A percentile compares a stretch with the other conserved stretches of the same genome.
phyloP scores from a whole-genome alignment of 1,139 yeast genomes.

The Debaryomyces sp. region DNA sequence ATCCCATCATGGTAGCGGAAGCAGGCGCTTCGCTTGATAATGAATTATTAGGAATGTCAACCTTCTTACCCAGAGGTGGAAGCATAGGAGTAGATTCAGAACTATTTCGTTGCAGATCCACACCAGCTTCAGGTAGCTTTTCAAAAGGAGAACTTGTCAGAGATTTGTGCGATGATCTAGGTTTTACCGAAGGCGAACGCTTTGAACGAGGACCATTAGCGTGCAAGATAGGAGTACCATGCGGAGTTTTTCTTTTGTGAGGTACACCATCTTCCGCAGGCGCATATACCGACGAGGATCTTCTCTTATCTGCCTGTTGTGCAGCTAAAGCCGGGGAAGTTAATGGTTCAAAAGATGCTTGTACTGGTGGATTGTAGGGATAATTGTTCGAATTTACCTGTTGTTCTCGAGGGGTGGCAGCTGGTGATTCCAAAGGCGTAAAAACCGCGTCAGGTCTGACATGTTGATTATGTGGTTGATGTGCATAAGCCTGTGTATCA shows the following conservation, averaged over 20 bases:
- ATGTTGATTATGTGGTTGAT: constrained; percentile 27
- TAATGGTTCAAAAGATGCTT: constrained; percentile 47
- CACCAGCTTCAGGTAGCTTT: constrained; percentile 39
- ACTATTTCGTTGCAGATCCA: constrained; percentile 19
- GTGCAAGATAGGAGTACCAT: constrained; percentile 48
- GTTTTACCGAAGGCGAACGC: constrained; percentile 25
- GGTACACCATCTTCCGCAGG: constrained; percentile 26
- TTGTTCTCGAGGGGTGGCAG: constrained; percentile 64
- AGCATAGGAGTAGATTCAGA: constrained; percentile 36
- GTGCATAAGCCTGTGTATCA: constrained; percentile 12
- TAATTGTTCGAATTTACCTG: constrained; percentile 24
- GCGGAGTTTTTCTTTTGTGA: constrained; percentile 48
- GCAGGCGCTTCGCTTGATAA: constrained; percentile 16
- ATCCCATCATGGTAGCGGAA: constrained; percentile 41
- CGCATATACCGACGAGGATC: constrained; percentile 39
- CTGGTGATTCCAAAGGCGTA: constrained; percentile 79
- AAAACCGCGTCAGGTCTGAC: constrained; percentile 55
- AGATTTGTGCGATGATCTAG: constrained; percentile 14
- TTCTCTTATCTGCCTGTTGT: constrained; percentile 33
- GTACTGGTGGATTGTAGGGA: constrained; percentile 28
- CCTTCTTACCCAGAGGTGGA: constrained; percentile 39
- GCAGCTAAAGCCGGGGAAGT: constrained; percentile 72
- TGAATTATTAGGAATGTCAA: constrained; percentile 17
- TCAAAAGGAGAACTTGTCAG: constrained; percentile 27
- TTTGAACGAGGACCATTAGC: constrained; percentile 25